Evolutionary conservation across 805 yeast genomes (phyloP).

Genomic region (Barnettozyma wickerhamii): DNA sequence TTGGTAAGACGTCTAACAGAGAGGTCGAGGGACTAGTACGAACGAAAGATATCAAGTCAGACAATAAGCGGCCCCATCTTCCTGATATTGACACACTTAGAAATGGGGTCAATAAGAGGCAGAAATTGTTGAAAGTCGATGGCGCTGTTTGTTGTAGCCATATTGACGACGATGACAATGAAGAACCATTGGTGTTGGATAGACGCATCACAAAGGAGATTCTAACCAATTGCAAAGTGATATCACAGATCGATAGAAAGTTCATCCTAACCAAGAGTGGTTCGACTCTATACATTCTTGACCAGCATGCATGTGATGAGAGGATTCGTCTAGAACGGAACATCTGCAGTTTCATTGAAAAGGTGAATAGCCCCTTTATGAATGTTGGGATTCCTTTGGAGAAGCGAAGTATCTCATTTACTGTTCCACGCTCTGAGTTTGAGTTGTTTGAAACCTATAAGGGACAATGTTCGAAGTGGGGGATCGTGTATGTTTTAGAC

Average conservation of each 20-base stretch:
- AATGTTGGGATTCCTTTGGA: constrained; percentile 13
- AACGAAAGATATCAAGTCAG: background rate
- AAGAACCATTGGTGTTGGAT: constrained; percentile 10
- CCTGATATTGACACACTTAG: background rate
- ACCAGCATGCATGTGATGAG: constrained; percentile 88
- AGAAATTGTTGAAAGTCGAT: background rate
- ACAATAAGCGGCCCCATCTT: background rate
- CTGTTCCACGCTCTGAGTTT: constrained; percentile 28
- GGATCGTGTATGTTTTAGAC: constrained; percentile 29
- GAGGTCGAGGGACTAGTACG: constrained; percentile 9
- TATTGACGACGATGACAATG: background rate
- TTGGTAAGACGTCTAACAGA: background rate
- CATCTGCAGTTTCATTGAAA: constrained; percentile 33
- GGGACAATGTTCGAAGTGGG: constrained; percentile 39
- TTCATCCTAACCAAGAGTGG: constrained; percentile 47
- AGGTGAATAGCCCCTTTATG: constrained; percentile 23
- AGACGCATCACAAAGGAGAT: constrained; percentile 16
- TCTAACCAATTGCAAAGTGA: constrained; percentile 28
- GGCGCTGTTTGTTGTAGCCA: background rate
- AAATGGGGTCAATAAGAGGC: background rate
- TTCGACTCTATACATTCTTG: constrained; percentile 42
- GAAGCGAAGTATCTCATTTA: constrained; percentile 7
- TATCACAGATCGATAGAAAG: constrained; percentile 59
- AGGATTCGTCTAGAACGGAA: constrained; percentile 55
- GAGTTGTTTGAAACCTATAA: constrained; percentile 28